Base-by-base conservation (phyloP, 2,329 filamentous ascomycete species). In the Achaetomium macrosporum region DNA sequence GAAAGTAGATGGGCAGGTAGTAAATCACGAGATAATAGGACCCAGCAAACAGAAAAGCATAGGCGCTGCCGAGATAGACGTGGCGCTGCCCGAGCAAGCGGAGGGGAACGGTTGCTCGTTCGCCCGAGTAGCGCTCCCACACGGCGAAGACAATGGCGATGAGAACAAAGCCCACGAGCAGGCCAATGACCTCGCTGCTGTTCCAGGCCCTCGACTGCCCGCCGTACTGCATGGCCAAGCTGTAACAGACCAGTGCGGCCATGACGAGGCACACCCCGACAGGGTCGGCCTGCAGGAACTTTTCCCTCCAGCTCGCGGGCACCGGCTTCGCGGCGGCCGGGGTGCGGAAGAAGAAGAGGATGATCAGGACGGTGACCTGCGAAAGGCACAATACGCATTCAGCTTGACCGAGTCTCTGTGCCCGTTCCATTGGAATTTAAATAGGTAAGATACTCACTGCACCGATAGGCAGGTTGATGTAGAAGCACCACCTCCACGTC, bases 171-270 rank as follows among this genome's bases (percentile, higher is more conserved):
- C 69, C 69, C 40, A 72, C 64, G 1, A 73, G 61, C 25, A 69
- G 64, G 11, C 68, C 69, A 45, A 71, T 69, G 16, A 73, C 66
- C 10, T 62, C 61, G n/a, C 61, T 61, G 48, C 54, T 56, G 42
- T 44, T 63, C 71, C 70, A 76, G 7, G 63, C 42, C 46, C 67
- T 66, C 10, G 65, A 66, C 29, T 65, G 64, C 0, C 72, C 72
- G 42, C 70, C 74, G 64, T 72, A 75, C 59, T 76, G 73, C 5
- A 76, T 64, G 5, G 74, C 72, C 4, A 76, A 68, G 56, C 74
- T 66, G 56, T 71, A 67, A 62, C 66, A 59, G 59, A 76, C 58
- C 65, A 72, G 57, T 57, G 64, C 56, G 59, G 61, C 57, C 68
- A 75, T 68, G n/a, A 75, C 57, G 31, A 72, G 59, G 17, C 65